Percentiles rank a stretch among this genome's conserved stretches.
phyloP scores from a whole-genome alignment of 257 asterid genomes.

The Cruciata laevipes region DNA sequence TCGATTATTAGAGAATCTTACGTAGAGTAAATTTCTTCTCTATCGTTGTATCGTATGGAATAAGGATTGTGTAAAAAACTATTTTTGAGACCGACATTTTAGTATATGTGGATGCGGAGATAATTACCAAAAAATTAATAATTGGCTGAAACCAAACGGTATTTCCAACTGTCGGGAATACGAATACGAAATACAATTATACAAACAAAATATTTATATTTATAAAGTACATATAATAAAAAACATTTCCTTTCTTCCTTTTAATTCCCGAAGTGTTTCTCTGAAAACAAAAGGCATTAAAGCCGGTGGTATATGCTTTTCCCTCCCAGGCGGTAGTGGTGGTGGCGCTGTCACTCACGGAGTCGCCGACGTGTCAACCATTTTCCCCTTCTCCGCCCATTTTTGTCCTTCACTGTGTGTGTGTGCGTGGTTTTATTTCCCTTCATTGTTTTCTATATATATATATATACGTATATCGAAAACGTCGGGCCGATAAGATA shows the following conservation, averaged over 20 bases:
- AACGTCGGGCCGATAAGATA: background rate
- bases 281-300: background rate
- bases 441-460: background rate
- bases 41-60: background rate
- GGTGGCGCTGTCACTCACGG: background rate
- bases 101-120: background rate
- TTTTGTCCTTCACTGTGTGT: background rate
- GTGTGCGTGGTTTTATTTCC: background rate
- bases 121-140: no score
- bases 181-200: background rate
- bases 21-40: no score
- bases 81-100: background rate
- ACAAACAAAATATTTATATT: no score
- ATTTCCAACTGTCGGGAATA: background rate
- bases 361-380: background rate
- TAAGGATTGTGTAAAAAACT: no score
- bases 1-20: no score
- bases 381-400: background rate
- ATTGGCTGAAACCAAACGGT: background rate
- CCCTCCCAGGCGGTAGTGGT: background rate
- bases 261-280: background rate
- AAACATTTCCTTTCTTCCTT: no score
- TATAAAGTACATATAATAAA: no score
- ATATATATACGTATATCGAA: background rate
- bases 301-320: conserved; percentile 6